phyloP scores from a whole-genome alignment of 2,329 filamentous ascomycete genomes.

The Penicillium concentricum region DNA sequence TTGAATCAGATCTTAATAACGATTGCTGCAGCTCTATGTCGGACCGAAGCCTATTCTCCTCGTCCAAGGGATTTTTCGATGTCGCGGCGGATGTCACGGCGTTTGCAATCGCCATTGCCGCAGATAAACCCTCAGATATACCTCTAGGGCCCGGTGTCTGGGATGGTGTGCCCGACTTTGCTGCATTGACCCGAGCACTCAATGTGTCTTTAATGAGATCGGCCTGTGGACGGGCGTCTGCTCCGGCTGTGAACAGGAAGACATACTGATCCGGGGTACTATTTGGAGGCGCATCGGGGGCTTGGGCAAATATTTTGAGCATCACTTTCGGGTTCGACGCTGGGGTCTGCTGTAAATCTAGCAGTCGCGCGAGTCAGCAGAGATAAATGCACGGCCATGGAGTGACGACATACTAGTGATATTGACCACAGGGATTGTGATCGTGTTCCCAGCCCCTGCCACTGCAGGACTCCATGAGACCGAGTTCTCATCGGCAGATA shows the following conservation, averaged over 20 bases:
- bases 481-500: slow-evolving; percentile 69
- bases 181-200: slow-evolving; percentile 70
- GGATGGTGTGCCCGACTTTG: slow-evolving; percentile 53
- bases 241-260: slow-evolving; percentile 81
- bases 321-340: slow-evolving; percentile 86
- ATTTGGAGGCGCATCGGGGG: slow-evolving; percentile 41
- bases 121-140: slow-evolving; percentile 54
- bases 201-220: slow-evolving; percentile 80
- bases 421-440: slow-evolving; percentile 70
- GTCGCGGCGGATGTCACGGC: slow-evolving; percentile 55
- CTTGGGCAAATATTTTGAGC: slow-evolving; percentile 83
- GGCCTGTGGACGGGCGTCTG: slow-evolving; percentile 76
- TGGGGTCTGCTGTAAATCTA: slow-evolving; percentile 93
- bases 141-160: slow-evolving; percentile 35
- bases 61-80: slow-evolving; percentile 66
- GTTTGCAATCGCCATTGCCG: slow-evolving; percentile 74
- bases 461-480: slow-evolving; percentile 79
- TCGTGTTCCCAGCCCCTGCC: slow-evolving; percentile 58
- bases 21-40: slow-evolving; percentile 85
- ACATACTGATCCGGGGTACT: slow-evolving; percentile 65
- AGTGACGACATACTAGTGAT: slow-evolving; percentile 69
- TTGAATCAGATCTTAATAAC: slow-evolving; percentile 75
- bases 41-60: slow-evolving; percentile 72
- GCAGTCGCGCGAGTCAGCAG: slow-evolving; percentile 5
- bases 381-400: not conserved